A percentile compares a stretch with the other conserved stretches of the same genome.
Conservation (phyloP, 371 early-diverging fungal species). For the Mortierella sp. region DNA sequence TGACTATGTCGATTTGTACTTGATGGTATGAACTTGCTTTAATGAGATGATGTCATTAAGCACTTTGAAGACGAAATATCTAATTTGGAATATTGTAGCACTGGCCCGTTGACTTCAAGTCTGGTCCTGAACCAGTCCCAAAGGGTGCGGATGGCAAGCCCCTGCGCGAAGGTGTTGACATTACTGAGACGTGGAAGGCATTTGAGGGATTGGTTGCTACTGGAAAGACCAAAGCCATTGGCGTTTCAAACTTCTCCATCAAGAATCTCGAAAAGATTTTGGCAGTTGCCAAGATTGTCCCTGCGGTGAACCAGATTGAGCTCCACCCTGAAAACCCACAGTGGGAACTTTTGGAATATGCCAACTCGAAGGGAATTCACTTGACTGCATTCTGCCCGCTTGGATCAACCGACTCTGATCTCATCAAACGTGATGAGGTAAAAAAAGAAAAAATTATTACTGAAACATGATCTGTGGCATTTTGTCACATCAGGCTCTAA, state of each 20-base stretch:
- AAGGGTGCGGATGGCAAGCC: conserved; percentile 50
- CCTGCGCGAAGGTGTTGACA: conserved; percentile 60
- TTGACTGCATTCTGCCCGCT: conserved; percentile 91
- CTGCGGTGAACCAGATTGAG: conserved; percentile 92
- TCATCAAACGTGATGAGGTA: conserved; percentile 59
- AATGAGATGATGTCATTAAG: conserved; percentile 56
- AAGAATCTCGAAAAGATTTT: conserved; percentile 78
- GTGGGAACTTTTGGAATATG: conserved; percentile 77
- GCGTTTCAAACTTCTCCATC: conserved; percentile 77
- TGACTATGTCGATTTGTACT: conserved; percentile 91
- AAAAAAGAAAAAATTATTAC: background rate
- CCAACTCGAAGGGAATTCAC: conserved; percentile 74
- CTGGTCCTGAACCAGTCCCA: conserved; percentile 18
- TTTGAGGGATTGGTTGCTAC: conserved; percentile 77
- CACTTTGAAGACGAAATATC: background rate
- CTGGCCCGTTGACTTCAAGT: conserved; percentile 59
- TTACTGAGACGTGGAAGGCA: conserved; percentile 77
- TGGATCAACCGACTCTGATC: conserved; percentile 57
- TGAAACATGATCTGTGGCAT: background rate
- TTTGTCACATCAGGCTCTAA: background rate
- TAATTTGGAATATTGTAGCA: conserved; percentile 21
- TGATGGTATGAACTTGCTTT: conserved; percentile 76
- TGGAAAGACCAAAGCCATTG: conserved; percentile 72
- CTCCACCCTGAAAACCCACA: conserved; percentile 92
- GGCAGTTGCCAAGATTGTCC: conserved; percentile 75